Evolutionary conservation across 495 filamentous ascomycete genomes (phyloP).

Genomic region (Trichoderma gamsii): DNA sequence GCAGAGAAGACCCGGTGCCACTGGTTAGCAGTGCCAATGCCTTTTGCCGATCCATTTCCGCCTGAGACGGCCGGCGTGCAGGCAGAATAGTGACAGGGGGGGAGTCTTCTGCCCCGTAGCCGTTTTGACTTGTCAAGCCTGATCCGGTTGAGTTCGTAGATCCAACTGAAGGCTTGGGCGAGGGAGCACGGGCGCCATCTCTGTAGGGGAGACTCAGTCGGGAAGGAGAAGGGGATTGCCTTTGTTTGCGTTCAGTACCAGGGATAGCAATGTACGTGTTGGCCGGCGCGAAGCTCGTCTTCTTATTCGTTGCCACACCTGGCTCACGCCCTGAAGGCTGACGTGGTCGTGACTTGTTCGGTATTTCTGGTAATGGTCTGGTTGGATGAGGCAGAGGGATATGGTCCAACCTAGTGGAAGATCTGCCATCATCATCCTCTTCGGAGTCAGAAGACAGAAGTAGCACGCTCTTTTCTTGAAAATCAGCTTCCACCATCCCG

Average conservation of each 20-base stretch:
- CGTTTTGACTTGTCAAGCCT: neutral
- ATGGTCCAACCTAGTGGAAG: constrained; percentile 16
- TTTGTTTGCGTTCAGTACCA: constrained; percentile 14
- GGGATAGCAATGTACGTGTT: constrained; percentile 24
- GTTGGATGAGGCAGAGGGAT: neutral
- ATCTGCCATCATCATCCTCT: constrained; percentile 31
- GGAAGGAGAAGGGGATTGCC: constrained; percentile 21
- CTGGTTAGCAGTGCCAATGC: neutral
- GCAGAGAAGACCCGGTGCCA: neutral
- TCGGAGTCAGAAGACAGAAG: constrained; percentile 46
- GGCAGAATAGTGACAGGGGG: neutral
- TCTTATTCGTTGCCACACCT: constrained; percentile 17
- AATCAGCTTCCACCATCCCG: constrained; percentile 35
- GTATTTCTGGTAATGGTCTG: neutral
- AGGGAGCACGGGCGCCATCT: constrained; percentile 13
- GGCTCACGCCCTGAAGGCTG: neutral
- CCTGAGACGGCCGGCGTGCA: neutral
- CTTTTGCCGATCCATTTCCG: constrained; percentile 3
- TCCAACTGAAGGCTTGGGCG: constrained; percentile 7
- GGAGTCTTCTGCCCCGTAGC: neutral
- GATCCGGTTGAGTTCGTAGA: constrained; percentile 2
- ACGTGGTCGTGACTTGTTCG: constrained; percentile 24
- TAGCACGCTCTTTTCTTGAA: constrained; percentile 42
- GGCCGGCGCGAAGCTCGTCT: constrained; percentile 23
- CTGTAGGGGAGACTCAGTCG: constrained; percentile 16